Percentiles rank a stretch among this genome's conserved stretches.
These are phyloP conservation scores for Lasiosphaeria hispida DNA, from an alignment of 495 filamentous ascomycete genomes.

Conservation along the genomic window DNA sequence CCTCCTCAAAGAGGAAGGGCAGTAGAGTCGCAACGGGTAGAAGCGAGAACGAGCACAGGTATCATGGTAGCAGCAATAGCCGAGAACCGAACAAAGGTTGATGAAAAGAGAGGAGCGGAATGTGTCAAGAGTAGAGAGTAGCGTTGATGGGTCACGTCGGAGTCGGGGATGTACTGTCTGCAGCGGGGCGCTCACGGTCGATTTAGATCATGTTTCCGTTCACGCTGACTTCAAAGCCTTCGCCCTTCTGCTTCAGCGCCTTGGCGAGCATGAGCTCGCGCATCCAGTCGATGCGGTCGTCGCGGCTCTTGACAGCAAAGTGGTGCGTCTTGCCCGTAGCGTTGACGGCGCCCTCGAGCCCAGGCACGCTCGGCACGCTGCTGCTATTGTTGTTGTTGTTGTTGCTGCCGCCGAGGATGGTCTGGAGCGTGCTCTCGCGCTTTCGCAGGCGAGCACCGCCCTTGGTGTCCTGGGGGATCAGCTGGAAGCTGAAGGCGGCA, in stretches of 20 bases:
- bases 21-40: too few species aligned
- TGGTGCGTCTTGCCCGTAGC: constrained; percentile 85
- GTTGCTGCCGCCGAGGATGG: constrained; percentile 10
- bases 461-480: constrained; percentile 70
- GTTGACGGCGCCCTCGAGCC: constrained; percentile 36
- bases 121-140: too few species aligned
- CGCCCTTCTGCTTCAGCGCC: constrained; percentile 76
- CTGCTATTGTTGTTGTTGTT: neutral
- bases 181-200: neutral
- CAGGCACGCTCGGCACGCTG: constrained; percentile 11
- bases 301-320: constrained; percentile 81
- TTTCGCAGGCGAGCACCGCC: constrained; percentile 45
- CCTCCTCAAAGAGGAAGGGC: too few species aligned
- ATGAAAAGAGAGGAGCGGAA: too few species aligned
- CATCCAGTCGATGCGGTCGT: constrained; percentile 98
- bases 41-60: too few species aligned
- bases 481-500: constrained; percentile 82
- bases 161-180: too few species aligned
- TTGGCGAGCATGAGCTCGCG: constrained; percentile 95
- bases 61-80: too few species aligned
- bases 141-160: too few species aligned
- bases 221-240: constrained; percentile 74
- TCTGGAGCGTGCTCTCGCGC: constrained; percentile 37
- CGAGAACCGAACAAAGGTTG: too few species aligned
- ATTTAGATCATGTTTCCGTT: constrained; percentile 75